Evolutionary conservation across 192 early-diverging fungal species (phyloP).

Genomic region (Backusella tarrabulga): DNA sequence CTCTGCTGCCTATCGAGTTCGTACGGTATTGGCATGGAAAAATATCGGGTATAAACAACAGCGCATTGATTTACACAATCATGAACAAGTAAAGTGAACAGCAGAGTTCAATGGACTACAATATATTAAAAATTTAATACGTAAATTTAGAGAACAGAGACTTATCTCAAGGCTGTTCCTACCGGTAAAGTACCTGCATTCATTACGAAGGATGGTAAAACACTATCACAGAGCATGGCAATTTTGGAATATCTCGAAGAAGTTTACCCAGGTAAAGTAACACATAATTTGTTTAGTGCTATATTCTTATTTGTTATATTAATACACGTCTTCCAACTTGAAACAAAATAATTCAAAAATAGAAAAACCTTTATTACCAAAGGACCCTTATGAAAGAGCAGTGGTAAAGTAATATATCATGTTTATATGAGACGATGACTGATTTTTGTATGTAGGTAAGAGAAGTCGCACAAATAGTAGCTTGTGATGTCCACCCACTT

Average conservation of each 20-base stretch:
- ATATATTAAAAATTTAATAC: too few species aligned
- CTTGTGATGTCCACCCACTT: constrained; percentile 83
- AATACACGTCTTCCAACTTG: neutral
- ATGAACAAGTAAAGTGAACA: constrained; percentile 59
- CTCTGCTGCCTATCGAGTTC: constrained; percentile 69
- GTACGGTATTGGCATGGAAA: constrained; percentile 76
- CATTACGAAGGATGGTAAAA: constrained; percentile 47
- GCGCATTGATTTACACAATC: constrained; percentile 69
- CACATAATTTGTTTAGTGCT: neutral
- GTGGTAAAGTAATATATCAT: constrained; percentile 32
- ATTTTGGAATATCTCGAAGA: constrained; percentile 93
- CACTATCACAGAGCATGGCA: constrained; percentile 66
- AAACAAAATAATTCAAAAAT: neutral
- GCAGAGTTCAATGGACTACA: too few species aligned
- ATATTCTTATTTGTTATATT: neutral
- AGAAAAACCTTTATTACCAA: constrained; percentile 67
- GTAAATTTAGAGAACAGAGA: constrained; percentile 37
- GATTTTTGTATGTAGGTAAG: constrained; percentile 51
- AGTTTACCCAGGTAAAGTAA: constrained; percentile 32
- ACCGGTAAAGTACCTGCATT: constrained; percentile 65
- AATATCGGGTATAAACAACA: constrained; percentile 62
- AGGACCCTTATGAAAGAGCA: constrained; percentile 62
- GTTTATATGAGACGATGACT: neutral
- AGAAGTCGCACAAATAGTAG: constrained; percentile 67
- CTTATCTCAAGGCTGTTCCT: constrained; percentile 69